Base-by-base conservation (phyloP, 2,329 filamentous ascomycete genomes). In the Penicillium sp. region DNA sequence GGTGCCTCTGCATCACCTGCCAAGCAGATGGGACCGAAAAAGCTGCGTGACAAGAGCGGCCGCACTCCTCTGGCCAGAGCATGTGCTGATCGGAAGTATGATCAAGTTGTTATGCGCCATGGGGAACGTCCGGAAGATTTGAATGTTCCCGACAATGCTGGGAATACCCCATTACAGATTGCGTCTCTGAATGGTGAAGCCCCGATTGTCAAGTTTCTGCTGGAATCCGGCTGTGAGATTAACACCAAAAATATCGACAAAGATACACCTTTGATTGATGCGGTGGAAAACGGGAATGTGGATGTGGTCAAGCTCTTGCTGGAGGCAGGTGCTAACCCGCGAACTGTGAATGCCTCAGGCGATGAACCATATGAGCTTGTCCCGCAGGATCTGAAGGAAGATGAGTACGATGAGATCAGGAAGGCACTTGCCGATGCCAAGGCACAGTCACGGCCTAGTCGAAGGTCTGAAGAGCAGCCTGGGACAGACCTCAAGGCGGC, bases 111-210 rank as follows among this genome's bases (percentile, higher is more conserved):
- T 62, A 77, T 80, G 53, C 80, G 86, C 48, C 77, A 89, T 20
- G 73, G 78, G 7, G 87, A 94, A 60, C 80, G 89, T 14, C 89
- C 88, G 0, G 87, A 94, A 47, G 89, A 97, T 64, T 67, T 97
- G 38, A 87, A 98, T 54, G 79, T 90, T 6, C 89, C 87, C 16
- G 93, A 98, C 60, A 94, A 95, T 61, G 93, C 93, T 10, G 87
- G 88, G n/a, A 97, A 97, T 58, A 94, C 91, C 1, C 93, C 93
- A 16, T 74, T 98, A 21, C 93, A 98, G 64, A 93, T 95, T 51
- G 91, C 93, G 21, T 83, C 90, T 20, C 76, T 98, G 42, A 85
- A 93, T 58, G 93, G 93, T 5, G 86, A 84, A 62, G 83, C 83
- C 20, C 80, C 93, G 39, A 90, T 97, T 41, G 93, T 97, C 26